These are phyloP conservation scores for Ogataea neopini DNA, from an alignment of 805 yeast genomes.

Conservation along the genomic window DNA sequence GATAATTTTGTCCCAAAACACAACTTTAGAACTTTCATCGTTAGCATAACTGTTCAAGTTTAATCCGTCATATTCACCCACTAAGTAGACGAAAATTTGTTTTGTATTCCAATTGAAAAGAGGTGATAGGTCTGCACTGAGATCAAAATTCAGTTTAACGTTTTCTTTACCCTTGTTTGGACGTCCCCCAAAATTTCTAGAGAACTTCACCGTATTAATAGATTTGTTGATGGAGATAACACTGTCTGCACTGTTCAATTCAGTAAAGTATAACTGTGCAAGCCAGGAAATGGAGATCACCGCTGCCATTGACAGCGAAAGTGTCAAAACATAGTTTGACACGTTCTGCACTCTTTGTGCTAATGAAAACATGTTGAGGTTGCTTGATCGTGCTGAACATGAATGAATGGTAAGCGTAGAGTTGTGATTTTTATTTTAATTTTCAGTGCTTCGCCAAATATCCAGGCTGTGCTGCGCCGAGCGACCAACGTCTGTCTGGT, in stretches of 20 bases:
- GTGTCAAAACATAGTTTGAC: slow-evolving; percentile 55
- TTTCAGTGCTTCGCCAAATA: too few relatives aligned
- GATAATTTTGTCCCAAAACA: slow-evolving; percentile 90
- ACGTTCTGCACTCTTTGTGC: slow-evolving; percentile 44
- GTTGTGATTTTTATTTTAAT: not conserved
- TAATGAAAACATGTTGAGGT: slow-evolving; percentile 19
- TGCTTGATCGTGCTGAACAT: not conserved
- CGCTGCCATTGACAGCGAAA: slow-evolving; percentile 46
- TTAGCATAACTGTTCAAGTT: slow-evolving; percentile 34
- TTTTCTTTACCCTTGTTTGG: slow-evolving; percentile 75
- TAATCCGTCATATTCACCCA: slow-evolving; percentile 72
- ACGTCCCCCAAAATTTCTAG: slow-evolving; percentile 54
- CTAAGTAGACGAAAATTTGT: slow-evolving; percentile 88
- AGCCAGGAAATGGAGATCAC: slow-evolving; percentile 50
- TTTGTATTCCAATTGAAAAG: slow-evolving; percentile 97
- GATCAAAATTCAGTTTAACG: slow-evolving; percentile 67
- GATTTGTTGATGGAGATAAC: slow-evolving; percentile 21
- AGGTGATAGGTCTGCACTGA: slow-evolving; percentile 71
- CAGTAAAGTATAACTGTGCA: slow-evolving; percentile 46
- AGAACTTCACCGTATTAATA: slow-evolving; percentile 25
- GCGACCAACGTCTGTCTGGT: too few relatives aligned
- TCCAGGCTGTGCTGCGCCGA: slow-evolving; percentile 2
- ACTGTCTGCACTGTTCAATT: slow-evolving; percentile 45
- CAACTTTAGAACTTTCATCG: slow-evolving; percentile 50
- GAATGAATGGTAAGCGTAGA: not conserved